A percentile compares a stretch with the other conserved stretches of the same genome.
phyloP scores from a whole-genome alignment of 176 grass and related monocot genomes.

The Cenchrus fungigraminus region DNA sequence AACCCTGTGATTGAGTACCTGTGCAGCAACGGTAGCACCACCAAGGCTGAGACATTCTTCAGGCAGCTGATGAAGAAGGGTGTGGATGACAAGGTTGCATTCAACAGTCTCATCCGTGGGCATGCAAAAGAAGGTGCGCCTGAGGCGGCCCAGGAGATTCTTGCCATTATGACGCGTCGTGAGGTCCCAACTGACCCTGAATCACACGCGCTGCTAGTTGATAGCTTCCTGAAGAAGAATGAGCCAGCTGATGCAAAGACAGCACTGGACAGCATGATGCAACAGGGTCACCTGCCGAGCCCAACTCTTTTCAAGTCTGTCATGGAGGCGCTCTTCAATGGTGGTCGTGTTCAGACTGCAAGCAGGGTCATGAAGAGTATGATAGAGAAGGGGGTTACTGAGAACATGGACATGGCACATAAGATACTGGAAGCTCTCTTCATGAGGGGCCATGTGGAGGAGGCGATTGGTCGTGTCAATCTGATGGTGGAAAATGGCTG shows the following conservation, averaged over 20 bases:
- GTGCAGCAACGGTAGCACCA: slow-evolving; percentile 68
- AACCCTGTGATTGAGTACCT: slow-evolving; percentile 84
- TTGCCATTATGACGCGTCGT: slow-evolving; percentile 69
- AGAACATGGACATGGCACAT: slow-evolving; percentile 79
- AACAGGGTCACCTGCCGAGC: slow-evolving; percentile 82
- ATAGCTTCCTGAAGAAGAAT: slow-evolving; percentile 79
- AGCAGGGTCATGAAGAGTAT: slow-evolving; percentile 96
- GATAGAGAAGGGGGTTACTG: slow-evolving; percentile 86
- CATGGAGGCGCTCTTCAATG: slow-evolving; percentile 66
- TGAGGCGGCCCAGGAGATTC: slow-evolving; percentile 70
- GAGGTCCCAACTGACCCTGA: slow-evolving; percentile 71
- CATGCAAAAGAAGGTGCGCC: slow-evolving; percentile 81
- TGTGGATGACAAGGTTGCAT: slow-evolving; percentile 72
- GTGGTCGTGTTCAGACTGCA: slow-evolving; percentile 75
- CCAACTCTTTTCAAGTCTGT: slow-evolving; percentile 77
- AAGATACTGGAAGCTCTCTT: slow-evolving; percentile 84
- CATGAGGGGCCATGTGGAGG: slow-evolving; percentile 88
- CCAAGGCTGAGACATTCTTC: slow-evolving; percentile 89
- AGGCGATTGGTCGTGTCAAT: slow-evolving; percentile 79
- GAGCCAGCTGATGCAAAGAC: slow-evolving; percentile 79
- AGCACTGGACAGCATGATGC: slow-evolving; percentile 89
- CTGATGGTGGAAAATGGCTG: slow-evolving; percentile 75
- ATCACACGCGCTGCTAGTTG: slow-evolving; percentile 61
- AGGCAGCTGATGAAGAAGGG: slow-evolving; percentile 99
- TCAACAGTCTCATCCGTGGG: slow-evolving; percentile 83